A percentile compares a stretch with the other conserved stretches of the same genome.
These are phyloP conservation scores for Saccharomycopsis phalli DNA, from an alignment of 1,139 yeast species.

Conservation along the genomic window DNA sequence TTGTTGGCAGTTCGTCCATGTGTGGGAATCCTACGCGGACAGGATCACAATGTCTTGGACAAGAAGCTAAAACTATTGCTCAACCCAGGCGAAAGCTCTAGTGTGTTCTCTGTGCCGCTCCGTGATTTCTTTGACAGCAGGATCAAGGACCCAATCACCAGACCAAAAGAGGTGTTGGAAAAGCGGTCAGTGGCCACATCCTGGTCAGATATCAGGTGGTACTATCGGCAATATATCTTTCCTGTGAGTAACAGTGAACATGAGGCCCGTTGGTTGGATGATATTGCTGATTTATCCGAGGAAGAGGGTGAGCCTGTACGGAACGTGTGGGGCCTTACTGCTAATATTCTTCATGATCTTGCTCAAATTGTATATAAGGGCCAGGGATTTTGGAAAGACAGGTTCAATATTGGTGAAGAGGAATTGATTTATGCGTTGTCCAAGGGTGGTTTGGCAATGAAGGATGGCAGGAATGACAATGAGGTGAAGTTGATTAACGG, in stretches of 20 bases:
- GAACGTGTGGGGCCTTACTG: constrained; percentile 90
- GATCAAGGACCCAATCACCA: constrained; percentile 25
- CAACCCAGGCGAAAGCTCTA: constrained; percentile 67
- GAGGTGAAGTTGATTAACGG: constrained; percentile 28
- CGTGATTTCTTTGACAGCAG: constrained; percentile 41
- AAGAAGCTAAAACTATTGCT: constrained; percentile 33
- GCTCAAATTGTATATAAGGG: constrained; percentile 52
- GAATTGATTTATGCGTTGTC: constrained; percentile 42
- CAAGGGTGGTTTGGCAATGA: constrained; percentile 33
- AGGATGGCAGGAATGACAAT: constrained; percentile 25
- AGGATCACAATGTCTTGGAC: constrained; percentile 24
- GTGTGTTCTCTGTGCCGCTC: constrained; percentile 61
- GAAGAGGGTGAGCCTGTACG: constrained; percentile 39
- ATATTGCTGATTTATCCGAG: constrained; percentile 48
- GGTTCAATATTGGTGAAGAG: constrained; percentile 41
- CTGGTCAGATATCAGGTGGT: constrained; percentile 73
- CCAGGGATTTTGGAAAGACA: constrained; percentile 26
- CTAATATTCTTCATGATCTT: constrained; percentile 71
- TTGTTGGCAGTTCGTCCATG: constrained; percentile 78
- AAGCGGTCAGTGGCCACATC: constrained; percentile 34
- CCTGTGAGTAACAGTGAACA: constrained; percentile 40
- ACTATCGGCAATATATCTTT: constrained; percentile 50
- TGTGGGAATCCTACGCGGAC: constrained; percentile 49
- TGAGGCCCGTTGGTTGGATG: constrained; percentile 57
- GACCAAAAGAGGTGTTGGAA: constrained; percentile 38